phyloP scores from a whole-genome alignment of 176 grass and related monocot genomes.

The Musa troglodytarum region DNA sequence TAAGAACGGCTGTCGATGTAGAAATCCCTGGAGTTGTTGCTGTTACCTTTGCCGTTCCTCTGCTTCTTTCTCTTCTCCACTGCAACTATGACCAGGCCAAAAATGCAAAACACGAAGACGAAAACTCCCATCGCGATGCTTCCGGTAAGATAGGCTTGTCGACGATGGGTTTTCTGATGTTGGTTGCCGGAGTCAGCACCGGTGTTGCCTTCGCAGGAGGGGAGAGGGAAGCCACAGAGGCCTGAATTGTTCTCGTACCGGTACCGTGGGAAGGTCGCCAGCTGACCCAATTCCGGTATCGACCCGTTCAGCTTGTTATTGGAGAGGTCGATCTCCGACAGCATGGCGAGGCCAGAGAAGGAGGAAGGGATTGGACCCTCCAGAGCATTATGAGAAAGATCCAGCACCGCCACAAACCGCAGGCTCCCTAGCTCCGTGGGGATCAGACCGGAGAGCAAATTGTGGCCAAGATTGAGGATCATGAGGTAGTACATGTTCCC shows the following conservation, averaged over 20 bases:
- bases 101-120: conserved; percentile 69
- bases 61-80: conserved; percentile 59
- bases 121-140: conserved; percentile 67
- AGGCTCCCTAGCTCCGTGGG: conserved; percentile 44
- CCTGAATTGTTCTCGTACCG: conserved; percentile 78
- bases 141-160: conserved; percentile 52
- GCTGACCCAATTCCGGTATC: conserved; percentile 70
- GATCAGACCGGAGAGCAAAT: conserved; percentile 56
- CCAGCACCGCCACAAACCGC: conserved; percentile 59
- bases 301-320: conserved; percentile 81
- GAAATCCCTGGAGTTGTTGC: conserved; percentile 42
- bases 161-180: conserved; percentile 28
- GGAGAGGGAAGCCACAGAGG: conserved; percentile 71
- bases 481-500: conserved; percentile 81
- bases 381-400: conserved; percentile 71
- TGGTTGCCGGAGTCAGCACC: not conserved
- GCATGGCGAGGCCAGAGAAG: conserved; percentile 48
- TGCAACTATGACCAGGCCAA: conserved; percentile 55
- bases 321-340: conserved; percentile 81
- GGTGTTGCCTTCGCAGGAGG: not conserved
- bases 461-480: conserved; percentile 93
- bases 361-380: conserved; percentile 67
- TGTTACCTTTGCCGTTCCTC: conserved; percentile 44
- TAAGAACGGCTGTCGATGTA: conserved; percentile 74
- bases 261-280: conserved; percentile 56